Conservation (phyloP, 176 grass and related monocot species). For the Oryza brachyantha region DNA sequence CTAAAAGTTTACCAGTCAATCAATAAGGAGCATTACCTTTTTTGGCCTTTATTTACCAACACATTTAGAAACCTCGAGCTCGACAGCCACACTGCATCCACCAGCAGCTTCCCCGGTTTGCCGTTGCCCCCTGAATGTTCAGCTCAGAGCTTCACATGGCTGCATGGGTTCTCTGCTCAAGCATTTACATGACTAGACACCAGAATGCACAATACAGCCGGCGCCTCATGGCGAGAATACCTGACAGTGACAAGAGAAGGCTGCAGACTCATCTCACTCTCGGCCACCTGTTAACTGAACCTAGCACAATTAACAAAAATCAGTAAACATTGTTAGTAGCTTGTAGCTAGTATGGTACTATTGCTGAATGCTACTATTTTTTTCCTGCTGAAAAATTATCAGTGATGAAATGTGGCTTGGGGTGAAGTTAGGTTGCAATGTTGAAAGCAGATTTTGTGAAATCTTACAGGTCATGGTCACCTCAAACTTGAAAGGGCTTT, state of each 20-base stretch:
- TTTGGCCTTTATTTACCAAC: background rate
- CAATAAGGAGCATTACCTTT: background rate
- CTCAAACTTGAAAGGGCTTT: slow-evolving; percentile 6
- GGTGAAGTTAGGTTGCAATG: slow-evolving; percentile 8
- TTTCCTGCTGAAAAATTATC: background rate
- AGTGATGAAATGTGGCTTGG: slow-evolving; percentile 20
- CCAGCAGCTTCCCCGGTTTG: background rate
- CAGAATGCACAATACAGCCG: background rate
- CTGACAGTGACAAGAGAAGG: background rate
- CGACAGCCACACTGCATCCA: background rate
- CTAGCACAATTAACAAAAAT: background rate
- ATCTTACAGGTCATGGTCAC: slow-evolving; percentile 23
- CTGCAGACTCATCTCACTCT: too few relatives aligned
- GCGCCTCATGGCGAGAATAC: background rate
- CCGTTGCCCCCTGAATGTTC: background rate
- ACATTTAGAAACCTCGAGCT: background rate
- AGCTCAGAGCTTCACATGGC: background rate
- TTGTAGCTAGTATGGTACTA: background rate
- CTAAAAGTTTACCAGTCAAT: background rate
- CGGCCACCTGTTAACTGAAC: background rate
- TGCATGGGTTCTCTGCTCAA: background rate
- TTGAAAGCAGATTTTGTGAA: slow-evolving; percentile 20
- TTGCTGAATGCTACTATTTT: background rate
- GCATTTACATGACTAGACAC: background rate
- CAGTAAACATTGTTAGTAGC: background rate